Evolutionary conservation across 2,329 filamentous ascomycete genomes (phyloP), one percentile per base, ranked within the genome.

Genomic region (Colletotrichum magnum): DNA sequence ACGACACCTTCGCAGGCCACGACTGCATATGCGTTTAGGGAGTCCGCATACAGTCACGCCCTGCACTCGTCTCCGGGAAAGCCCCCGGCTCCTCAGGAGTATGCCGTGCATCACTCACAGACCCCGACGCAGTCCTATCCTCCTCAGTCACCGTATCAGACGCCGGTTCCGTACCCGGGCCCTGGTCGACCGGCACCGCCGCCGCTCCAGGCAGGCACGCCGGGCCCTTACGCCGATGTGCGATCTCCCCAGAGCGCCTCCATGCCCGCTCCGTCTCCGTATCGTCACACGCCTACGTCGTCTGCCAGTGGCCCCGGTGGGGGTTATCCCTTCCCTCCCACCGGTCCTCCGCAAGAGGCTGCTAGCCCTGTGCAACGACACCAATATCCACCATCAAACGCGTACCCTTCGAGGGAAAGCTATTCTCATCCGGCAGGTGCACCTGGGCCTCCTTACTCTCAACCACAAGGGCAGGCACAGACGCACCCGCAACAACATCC

Each of bases 361-460:
- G 77, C 80, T 28, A 89, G 87, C 73, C 87, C 87, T 24, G 80
- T 83, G 66, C 85, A 87, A 76, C 84, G 84, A 52, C 84, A 86
- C 68, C 86, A 85, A 71, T 87, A 87, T 73, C 83, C 84, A 15
- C 82, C 85, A 36, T 72, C 80, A 24, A 78, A 80, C 69, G 77
- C 78, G 51, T 84, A 85, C 61, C 79, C 83, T 53, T 79, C 79
- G 56, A 80, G 83, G 70, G 84, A 88, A 67, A 83, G 81, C 76
- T 86, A 84, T 72, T 78, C 81, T 10, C 85, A 83, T 16, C 75
- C 69, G 18, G 70, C 73, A 52, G 78, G 81, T 70, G 74, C 75
- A 61, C 74, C 80, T 50, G 80, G 79, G 60, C 78, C 78, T 70
- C 74, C 76, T 73, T 69, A 61, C 9, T 32, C 57, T 58, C 75